Percentiles rank a stretch among this genome's conserved stretches.
Conservation (phyloP, 2,329 filamentous ascomycete species). For the Scleromitrula shiraiana region DNA sequence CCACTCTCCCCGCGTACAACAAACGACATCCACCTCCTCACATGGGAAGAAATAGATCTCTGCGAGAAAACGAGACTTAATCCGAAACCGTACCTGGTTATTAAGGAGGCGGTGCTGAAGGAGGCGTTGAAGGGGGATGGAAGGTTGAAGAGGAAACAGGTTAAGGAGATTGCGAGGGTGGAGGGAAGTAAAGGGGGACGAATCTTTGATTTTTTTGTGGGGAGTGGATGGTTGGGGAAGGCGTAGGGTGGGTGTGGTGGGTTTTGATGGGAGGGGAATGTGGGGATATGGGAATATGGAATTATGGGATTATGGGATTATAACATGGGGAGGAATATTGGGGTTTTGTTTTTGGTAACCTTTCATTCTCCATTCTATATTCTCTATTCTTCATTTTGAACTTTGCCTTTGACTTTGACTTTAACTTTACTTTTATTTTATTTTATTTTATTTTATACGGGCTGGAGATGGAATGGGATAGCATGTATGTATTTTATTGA, state of each 20-base stretch:
- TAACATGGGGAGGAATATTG: too few species aligned
- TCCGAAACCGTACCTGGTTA: constrained; percentile 89
- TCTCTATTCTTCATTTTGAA: too few species aligned
- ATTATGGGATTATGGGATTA: too few species aligned
- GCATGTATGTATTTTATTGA: too few species aligned
- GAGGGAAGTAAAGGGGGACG: constrained; percentile 78
- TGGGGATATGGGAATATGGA: too few species aligned
- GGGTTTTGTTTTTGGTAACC: too few species aligned
- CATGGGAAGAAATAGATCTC: constrained; percentile 74
- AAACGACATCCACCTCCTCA: constrained; percentile 77
- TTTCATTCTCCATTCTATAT: too few species aligned
- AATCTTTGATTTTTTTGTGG: constrained; percentile 92
- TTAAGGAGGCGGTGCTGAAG: constrained; percentile 87
- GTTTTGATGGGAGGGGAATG: too few species aligned
- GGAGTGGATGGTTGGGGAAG: constrained; percentile 86
- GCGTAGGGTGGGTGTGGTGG: constrained; percentile 34
- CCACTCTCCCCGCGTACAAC: constrained; percentile 48
- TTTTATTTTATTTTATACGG: too few species aligned
- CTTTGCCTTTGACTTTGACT: too few species aligned
- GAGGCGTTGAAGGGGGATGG: constrained; percentile 88
- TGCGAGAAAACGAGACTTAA: constrained; percentile 79
- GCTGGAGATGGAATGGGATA: too few species aligned
- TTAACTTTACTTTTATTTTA: too few species aligned
- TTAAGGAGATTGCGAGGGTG: constrained; percentile 74
- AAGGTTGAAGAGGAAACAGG: constrained; percentile 86